Conservation (phyloP, 208 protist species). For the Leishmania amazonensis region DNA sequence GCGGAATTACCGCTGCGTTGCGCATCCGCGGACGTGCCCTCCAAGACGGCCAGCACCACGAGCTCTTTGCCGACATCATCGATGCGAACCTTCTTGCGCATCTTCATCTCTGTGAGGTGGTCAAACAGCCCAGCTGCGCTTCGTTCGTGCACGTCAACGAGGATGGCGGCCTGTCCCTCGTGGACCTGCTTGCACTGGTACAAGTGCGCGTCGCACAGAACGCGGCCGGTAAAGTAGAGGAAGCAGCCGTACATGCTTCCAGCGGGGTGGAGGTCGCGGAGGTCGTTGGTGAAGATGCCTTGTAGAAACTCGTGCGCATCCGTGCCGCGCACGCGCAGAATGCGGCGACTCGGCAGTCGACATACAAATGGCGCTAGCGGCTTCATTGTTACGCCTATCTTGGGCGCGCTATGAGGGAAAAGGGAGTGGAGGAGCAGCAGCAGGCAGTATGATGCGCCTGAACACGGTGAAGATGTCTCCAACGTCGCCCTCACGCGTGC, state of each 20-base stretch:
- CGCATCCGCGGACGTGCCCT: not conserved
- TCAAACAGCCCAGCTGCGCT: slow-evolving; percentile 41
- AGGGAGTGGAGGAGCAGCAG: not conserved
- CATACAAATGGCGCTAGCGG: slow-evolving; percentile 19
- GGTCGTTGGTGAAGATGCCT: slow-evolving; percentile 83
- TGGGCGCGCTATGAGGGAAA: not conserved
- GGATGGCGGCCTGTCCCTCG: slow-evolving; percentile 41
- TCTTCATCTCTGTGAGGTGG: slow-evolving; percentile 75
- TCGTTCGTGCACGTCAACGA: slow-evolving; percentile 67
- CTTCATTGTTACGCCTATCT: slow-evolving; percentile 2
- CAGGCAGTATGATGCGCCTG: not conserved
- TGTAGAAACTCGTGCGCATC: slow-evolving; percentile 78
- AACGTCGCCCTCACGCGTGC: not conserved
- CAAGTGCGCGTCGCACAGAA: slow-evolving; percentile 82
- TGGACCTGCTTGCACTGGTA: slow-evolving; percentile 46
- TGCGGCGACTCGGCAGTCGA: slow-evolving; percentile 47
- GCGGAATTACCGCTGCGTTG: not conserved
- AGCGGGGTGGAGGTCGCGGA: slow-evolving; percentile 51
- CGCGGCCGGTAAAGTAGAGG: slow-evolving; percentile 77
- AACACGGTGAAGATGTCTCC: not conserved
- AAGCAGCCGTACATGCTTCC: slow-evolving; percentile 84
- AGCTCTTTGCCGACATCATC: slow-evolving; percentile 53
- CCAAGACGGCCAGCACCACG: slow-evolving; percentile 46
- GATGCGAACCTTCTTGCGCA: slow-evolving; percentile 78
- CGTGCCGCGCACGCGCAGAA: slow-evolving; percentile 61